Evolutionary conservation across 2,329 filamentous ascomycete genomes (phyloP), one percentile per base, ranked within the genome.

Genomic region (Diaporthe destruens): DNA sequence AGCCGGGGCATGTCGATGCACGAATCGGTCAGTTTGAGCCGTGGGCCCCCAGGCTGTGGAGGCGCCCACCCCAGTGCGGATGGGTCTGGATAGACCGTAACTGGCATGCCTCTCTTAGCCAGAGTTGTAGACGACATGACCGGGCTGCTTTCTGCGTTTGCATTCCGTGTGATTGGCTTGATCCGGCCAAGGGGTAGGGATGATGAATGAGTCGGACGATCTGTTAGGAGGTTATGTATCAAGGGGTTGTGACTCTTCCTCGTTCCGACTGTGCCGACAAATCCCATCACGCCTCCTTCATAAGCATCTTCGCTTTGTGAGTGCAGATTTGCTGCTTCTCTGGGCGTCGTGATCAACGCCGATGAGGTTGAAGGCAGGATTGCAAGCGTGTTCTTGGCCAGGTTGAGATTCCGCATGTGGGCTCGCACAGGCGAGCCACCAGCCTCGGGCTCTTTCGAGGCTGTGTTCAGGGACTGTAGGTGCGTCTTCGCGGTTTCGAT

Each of bases 161-260:
- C n/a, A 32, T 71, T 71, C 39, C 71, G 68, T 47, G 69, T 51
- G 39, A 66, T 75, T n/a, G 82, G 78, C 71, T 81, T 84, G 42
- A 94, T 87, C 63, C 93, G 88, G 53, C 91, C 89, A 8, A 91
- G 87, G 0, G 96, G 96, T 0, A 99, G 86, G 0, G 96, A 99
- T 1, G 96, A 96, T 1, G 96, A 98, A 76, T 95, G 93, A 18
- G 95, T 89, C 0, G 96, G 96, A 78, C 98, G 97, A 82, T 99
- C 96, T 2, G 96, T 99, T 12, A 99, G 88, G 1, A 99, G 89
- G 78, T 98, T 98, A 82, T 99, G 95, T 57, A 99, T 96, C 1
- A 99, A 85, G 0, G 95, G 95, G 77, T 99, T 99, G 78, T 88
- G 87, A 71, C 85, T 86, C 59, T 84, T 85, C 72, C 88, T 83